Percentiles rank a stretch among this genome's conserved stretches.
Conservation (phyloP, 352 stramenopile species). For the Globisporangium cederbergense region DNA sequence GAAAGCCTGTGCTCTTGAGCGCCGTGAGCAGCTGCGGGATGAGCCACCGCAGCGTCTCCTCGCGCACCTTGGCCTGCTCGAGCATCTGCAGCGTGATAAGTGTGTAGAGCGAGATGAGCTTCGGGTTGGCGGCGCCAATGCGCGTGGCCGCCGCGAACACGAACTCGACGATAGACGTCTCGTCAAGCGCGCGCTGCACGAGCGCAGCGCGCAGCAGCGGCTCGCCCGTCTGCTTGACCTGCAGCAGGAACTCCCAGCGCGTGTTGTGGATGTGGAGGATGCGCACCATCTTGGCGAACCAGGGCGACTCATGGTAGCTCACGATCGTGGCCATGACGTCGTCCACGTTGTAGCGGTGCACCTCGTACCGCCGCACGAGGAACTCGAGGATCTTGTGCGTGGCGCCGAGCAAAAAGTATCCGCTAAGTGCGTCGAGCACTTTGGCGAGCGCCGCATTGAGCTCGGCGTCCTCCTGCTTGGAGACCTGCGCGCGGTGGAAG, state of each 20-base stretch:
- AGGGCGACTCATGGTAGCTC: slow-evolving; percentile 82
- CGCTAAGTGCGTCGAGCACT: slow-evolving; percentile 80
- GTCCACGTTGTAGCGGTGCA: slow-evolving; percentile 87
- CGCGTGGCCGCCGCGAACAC: slow-evolving; percentile 58
- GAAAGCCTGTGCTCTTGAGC: slow-evolving; percentile 61
- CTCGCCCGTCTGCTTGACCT: slow-evolving; percentile 65
- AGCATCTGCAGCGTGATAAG: slow-evolving; percentile 78
- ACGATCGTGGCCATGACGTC: slow-evolving; percentile 77
- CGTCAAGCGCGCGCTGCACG: slow-evolving; percentile 69
- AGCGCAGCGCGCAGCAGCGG: slow-evolving; percentile 66
- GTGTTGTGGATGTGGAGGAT: slow-evolving; percentile 79
- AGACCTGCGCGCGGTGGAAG: slow-evolving; percentile 74
- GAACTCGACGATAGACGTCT: slow-evolving; percentile 75
- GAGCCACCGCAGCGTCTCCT: slow-evolving; percentile 74
- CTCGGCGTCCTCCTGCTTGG: slow-evolving; percentile 53
- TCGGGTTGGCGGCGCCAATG: slow-evolving; percentile 62
- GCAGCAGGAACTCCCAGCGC: slow-evolving; percentile 80
- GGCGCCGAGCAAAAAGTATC: slow-evolving; percentile 73
- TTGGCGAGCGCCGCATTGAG: slow-evolving; percentile 63
- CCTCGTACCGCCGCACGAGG: slow-evolving; percentile 84
- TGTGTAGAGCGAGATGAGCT: slow-evolving; percentile 86
- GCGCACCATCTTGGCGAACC: slow-evolving; percentile 84
- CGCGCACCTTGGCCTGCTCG: slow-evolving; percentile 57
- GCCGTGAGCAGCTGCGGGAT: slow-evolving; percentile 69
- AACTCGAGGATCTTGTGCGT: slow-evolving; percentile 89